Evolutionary conservation across 768 basidiomycete genomes (phyloP).

Genomic region (Hysterangium stoloniferum): DNA sequence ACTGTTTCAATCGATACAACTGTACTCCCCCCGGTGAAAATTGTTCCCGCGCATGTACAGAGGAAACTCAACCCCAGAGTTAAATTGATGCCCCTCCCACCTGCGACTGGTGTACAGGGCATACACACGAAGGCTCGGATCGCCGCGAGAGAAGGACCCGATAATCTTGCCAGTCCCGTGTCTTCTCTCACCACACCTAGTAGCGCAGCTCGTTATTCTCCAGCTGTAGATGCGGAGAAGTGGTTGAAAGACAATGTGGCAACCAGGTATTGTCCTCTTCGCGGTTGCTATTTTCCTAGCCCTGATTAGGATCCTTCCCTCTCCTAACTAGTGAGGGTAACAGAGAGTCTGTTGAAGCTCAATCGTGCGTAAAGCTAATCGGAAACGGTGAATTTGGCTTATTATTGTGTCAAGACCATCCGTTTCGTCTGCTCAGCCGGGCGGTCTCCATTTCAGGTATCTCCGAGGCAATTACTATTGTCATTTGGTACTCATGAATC

Average conservation of each 20-base stretch:
- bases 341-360: too few relatives aligned
- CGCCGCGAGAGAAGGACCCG: not conserved
- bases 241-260: conserved; percentile 7
- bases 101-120: not conserved
- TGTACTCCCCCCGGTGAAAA: too few relatives aligned
- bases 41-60: conserved; percentile 1
- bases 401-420: not conserved
- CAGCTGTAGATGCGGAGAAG: not conserved
- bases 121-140: conserved; percentile 10
- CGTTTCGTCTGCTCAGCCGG: not conserved
- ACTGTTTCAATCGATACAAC: conserved; percentile 15
- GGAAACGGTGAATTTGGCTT: not conserved
- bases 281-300: too few relatives aligned
- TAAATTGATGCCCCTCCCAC: conserved; percentile 1
- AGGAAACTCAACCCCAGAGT: conserved; percentile 5
- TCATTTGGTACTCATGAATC: not conserved
- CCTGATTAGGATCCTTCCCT: too few relatives aligned
- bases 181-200: not conserved
- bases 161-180: not conserved
- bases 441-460: conserved; percentile 1
- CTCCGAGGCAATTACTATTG: not conserved
- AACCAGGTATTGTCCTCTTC: too few relatives aligned
- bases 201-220: too few relatives aligned
- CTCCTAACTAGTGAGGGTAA: too few relatives aligned
- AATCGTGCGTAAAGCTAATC: not conserved